These are phyloP conservation scores for Tetrahymena elliotti DNA, from an alignment of 73 alveolate species.

Conservation along the genomic window DNA sequence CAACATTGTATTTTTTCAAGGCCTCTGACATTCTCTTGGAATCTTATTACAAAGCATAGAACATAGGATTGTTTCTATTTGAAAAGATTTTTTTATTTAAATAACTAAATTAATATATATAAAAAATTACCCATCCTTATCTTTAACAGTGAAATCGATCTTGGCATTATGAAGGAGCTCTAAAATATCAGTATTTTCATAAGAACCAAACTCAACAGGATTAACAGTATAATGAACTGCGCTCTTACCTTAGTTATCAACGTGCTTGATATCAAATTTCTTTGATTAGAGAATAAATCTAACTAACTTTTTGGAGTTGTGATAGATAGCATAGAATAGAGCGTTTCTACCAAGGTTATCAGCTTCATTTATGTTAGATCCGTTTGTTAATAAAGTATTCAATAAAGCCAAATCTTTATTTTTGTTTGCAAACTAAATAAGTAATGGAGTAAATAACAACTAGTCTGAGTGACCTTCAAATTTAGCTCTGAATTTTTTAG, in stretches of 20 bases:
- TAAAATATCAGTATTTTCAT: constrained; percentile 77
- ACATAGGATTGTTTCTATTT: constrained; percentile 54
- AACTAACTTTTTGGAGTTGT: constrained; percentile 56
- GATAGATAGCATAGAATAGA: constrained; percentile 60
- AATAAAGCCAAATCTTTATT: not conserved
- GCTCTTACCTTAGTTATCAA: constrained; percentile 68
- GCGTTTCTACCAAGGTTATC: constrained; percentile 73
- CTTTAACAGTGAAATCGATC: constrained; percentile 49
- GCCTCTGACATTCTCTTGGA: constrained; percentile 46
- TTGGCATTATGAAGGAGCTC: constrained; percentile 46
- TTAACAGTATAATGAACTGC: constrained; percentile 68
- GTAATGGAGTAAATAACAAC: not conserved
- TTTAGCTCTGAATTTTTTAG: not conserved
- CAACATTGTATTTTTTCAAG: constrained; percentile 30
- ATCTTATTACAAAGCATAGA: constrained; percentile 56
- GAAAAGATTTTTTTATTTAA: not conserved
- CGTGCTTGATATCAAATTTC: constrained; percentile 29
- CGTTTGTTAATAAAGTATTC: not conserved
- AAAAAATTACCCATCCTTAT: constrained; percentile 17
- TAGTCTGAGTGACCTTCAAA: not conserved
- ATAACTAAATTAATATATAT: not conserved
- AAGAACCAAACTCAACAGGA: constrained; percentile 80
- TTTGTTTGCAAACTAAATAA: not conserved
- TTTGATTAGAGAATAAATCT: constrained; percentile 41
- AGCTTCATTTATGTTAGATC: constrained; percentile 31